A percentile compares a stretch with the other conserved stretches of the same genome.
Conservation (phyloP, 345 rosid genomes). For the Noccaea bulbosa region DNA sequence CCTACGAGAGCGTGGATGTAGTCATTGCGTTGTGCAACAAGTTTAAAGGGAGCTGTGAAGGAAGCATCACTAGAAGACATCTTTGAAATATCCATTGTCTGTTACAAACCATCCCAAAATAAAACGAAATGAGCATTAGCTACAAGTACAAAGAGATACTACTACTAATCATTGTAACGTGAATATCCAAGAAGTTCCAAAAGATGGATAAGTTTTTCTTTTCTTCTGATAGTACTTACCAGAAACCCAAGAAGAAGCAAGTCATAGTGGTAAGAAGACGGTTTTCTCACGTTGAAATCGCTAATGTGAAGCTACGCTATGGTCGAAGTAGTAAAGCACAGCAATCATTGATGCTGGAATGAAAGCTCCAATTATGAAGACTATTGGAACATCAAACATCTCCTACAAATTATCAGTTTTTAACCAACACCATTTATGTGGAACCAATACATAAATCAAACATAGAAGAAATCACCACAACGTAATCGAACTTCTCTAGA, state of each 20-base stretch:
- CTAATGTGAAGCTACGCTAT: conserved; percentile 98
- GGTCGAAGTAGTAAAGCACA: conserved; percentile 92
- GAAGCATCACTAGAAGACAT: conserved; percentile 96
- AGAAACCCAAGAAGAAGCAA: too few relatives aligned
- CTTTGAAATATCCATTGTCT: conserved; percentile 98
- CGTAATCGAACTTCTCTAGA: conserved; percentile 47
- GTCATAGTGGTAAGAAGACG: too few relatives aligned
- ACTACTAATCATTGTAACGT: conserved; percentile 12
- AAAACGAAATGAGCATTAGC: conserved; percentile 26
- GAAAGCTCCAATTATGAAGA: conserved; percentile 87
- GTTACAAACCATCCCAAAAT: too few relatives aligned
- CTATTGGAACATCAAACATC: conserved; percentile 77
- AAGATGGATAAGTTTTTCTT: too few relatives aligned
- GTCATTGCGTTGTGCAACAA: conserved; percentile 93
- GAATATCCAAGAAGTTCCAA: too few relatives aligned
- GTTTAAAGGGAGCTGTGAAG: conserved; percentile 92
- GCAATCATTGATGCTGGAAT: conserved; percentile 98
- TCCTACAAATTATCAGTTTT: conserved; percentile 49
- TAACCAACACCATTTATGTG: too few relatives aligned
- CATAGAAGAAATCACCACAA: too few relatives aligned
- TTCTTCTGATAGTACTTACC: too few relatives aligned
- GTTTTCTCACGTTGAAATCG: conserved; percentile 88
- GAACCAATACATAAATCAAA: too few relatives aligned
- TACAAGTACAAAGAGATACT: conserved; percentile 3
- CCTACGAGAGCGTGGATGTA: conserved; percentile 98